phyloP scores from a whole-genome alignment of 768 basidiomycete species.

The Galerina sulciceps region DNA sequence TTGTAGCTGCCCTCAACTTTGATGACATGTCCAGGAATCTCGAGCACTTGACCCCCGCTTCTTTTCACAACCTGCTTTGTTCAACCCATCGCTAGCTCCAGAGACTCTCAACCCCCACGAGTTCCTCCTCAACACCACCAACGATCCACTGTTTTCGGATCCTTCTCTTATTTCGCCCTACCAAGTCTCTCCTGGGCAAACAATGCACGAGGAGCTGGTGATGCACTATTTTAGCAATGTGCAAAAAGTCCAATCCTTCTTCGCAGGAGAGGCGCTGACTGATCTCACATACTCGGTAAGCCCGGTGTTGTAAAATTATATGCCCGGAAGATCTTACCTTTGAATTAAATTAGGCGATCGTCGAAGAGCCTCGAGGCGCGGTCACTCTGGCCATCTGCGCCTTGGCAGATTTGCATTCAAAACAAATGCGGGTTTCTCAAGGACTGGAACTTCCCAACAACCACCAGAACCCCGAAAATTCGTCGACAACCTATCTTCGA shows the following conservation, averaged over 20 bases:
- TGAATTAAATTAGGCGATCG: constrained; percentile 48
- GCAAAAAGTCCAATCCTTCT: constrained; percentile 66
- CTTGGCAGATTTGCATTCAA: constrained; percentile 73
- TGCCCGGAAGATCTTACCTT: neutral
- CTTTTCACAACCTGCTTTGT: constrained; percentile 30
- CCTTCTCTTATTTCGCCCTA: constrained; percentile 15
- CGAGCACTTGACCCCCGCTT: constrained; percentile 25
- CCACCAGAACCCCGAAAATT: constrained; percentile 51
- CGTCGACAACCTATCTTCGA: constrained; percentile 67
- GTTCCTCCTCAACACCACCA: constrained; percentile 20
- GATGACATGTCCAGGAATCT: constrained; percentile 36
- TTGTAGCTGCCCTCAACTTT: constrained; percentile 44
- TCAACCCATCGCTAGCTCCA: constrained; percentile 13
- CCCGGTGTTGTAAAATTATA: constrained; percentile 2
- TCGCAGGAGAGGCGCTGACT: constrained; percentile 63
- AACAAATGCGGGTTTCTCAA: constrained; percentile 61
- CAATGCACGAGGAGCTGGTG: constrained; percentile 60
- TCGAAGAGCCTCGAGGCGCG: constrained; percentile 70
- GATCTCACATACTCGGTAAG: constrained; percentile 71
- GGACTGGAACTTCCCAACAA: constrained; percentile 59
- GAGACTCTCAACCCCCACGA: constrained; percentile 17
- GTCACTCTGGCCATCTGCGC: constrained; percentile 78
- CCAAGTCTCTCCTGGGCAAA: constrained; percentile 36
- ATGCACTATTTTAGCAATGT: constrained; percentile 80
- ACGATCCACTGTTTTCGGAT: constrained; percentile 7